Base-by-base conservation (phyloP, 371 early-diverging fungal species). In the Basidiobolus meristosporus region DNA sequence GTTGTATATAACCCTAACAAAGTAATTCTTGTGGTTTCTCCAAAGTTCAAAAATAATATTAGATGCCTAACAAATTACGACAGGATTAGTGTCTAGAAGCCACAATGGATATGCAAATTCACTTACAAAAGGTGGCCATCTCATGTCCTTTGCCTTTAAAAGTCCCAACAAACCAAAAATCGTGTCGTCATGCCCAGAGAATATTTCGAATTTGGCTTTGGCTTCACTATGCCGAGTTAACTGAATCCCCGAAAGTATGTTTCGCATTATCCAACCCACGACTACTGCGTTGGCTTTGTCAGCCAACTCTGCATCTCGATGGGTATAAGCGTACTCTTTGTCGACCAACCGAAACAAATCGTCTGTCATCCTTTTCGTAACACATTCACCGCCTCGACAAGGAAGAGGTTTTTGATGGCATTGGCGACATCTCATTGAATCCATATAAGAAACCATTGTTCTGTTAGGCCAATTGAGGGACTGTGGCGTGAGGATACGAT, bases 101-200 rank as follows among this genome's bases (percentile, higher is more conserved):
- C 14, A 7, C 14, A 16, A 14, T 6, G 5, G 5, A 4, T 34
- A 7, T 7, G 34, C 5, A 16, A 34, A 34, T 6, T n/a, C n/a
- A 34, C 34, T 34, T 34, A 34, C 68, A 49, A 68, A 73, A 7
- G 73, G 69, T 17, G 73, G 73, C 73, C 73, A 73, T 18, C 56
- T 42, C 52, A 52, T 53, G 43, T 59, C 53, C 2, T 28, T 20
- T 0, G 63, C 51, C 11, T 57, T 51, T 18, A 73, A 40, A 18
- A 59, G 39, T 5, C 51, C 63, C 29, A 68, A 47, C 30, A 73
- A 33, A 1, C 64, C 59, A 15, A 47, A 30, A 10, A 73, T 19
- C 0, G 73, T 64, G 4, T 57, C 47, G 39, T 73, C 73, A 18
- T 73, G 73, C 3, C 59, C 68, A 3, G 70, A 68, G 37, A 34